Conservation (phyloP, 2,329 filamentous ascomycete genomes). For the Fusarium pininemorale region DNA sequence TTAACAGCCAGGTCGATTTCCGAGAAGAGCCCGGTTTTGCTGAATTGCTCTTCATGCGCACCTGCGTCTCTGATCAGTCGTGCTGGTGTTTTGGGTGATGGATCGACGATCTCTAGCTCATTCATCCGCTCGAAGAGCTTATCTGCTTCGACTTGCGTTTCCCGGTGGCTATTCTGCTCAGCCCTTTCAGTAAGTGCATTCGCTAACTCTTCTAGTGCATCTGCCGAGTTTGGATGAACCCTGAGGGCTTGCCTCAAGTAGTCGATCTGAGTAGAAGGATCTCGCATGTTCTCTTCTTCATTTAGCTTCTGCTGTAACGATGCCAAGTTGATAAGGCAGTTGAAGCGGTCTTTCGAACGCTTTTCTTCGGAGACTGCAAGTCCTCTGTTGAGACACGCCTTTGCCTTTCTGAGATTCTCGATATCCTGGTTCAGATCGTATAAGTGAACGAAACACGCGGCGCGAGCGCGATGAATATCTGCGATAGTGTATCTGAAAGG, state of each 20-base stretch:
- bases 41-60: not conserved
- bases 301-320: not conserved
- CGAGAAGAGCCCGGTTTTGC: not conserved
- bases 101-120: not conserved
- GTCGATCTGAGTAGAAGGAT: not conserved
- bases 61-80: not conserved
- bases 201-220: not conserved
- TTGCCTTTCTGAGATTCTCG: not conserved
- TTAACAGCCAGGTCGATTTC: not conserved
- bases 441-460: not conserved
- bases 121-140: not conserved
- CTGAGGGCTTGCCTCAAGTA: not conserved
- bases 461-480: not conserved
- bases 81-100: not conserved
- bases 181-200: not conserved
- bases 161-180: not conserved
- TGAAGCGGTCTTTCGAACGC: not conserved
- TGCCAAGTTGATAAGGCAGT: not conserved
- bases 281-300: not conserved
- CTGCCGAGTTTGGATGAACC: not conserved
- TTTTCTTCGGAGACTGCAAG: not conserved
- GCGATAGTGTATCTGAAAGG: not conserved
- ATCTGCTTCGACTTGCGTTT: not conserved
- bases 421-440: not conserved
- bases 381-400: accelerated